Conservation (phyloP, 805 yeast genomes). For the Candida easanensis region DNA sequence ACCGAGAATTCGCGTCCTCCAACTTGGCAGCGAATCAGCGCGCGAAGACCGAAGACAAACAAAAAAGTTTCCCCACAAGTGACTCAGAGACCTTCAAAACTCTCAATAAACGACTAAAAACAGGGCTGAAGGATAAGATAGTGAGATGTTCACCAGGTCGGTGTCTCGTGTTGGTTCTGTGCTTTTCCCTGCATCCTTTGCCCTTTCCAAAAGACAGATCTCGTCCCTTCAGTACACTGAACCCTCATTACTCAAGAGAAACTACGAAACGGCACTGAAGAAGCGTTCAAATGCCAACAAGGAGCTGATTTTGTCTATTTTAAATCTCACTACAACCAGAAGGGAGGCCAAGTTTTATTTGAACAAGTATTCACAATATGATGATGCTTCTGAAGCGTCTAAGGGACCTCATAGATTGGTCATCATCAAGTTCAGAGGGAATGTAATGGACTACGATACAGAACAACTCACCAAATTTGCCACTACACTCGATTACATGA, state of each 20-base stretch:
- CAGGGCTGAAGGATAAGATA: no score
- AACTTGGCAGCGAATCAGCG: no score
- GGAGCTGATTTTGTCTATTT: conserved; percentile 76
- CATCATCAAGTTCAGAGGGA: conserved; percentile 29
- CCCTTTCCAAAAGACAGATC: background rate
- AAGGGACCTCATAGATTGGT: conserved; percentile 24
- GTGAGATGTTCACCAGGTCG: no score
- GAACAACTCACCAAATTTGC: conserved; percentile 16
- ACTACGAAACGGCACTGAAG: conserved; percentile 13
- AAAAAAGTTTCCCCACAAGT: no score
- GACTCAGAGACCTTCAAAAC: no score
- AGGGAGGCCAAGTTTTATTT: conserved; percentile 85
- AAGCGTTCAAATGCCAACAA: conserved; percentile 43
- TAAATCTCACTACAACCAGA: conserved; percentile 89
- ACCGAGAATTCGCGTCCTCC: no score
- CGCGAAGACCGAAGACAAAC: no score
- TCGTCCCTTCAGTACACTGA: conserved; percentile 7
- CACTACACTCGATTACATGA: conserved; percentile 22
- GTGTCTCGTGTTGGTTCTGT: no score
- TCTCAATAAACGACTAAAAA: no score
- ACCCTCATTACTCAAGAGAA: conserved; percentile 5
- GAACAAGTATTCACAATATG: conserved; percentile 55
- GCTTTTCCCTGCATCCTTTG: background rate
- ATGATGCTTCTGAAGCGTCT: conserved; percentile 28
- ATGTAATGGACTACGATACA: conserved; percentile 15